Evolutionary conservation across 2,329 filamentous ascomycete genomes (phyloP).

Genomic region (Sclerotinia subarctica): DNA sequence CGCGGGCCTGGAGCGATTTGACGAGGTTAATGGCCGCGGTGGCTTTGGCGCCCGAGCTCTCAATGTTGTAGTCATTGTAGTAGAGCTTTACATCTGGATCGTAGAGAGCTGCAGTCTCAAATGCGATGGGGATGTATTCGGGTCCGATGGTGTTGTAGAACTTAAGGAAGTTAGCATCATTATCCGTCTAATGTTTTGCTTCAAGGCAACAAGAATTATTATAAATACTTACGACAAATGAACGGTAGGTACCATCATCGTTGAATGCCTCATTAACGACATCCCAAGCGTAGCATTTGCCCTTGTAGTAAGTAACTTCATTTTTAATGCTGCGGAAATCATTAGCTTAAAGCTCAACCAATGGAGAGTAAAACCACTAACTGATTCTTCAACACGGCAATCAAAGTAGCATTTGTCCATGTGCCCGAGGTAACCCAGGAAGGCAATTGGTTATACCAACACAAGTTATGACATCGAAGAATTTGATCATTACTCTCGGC

Average conservation of each 20-base stretch:
- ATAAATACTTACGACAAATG: conserved; percentile 49
- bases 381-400: conserved; percentile 55
- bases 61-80: conserved; percentile 61
- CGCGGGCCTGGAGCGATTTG: conserved; percentile 46
- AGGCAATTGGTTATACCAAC: conserved; percentile 52
- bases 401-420: conserved; percentile 59
- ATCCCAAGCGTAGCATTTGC: conserved; percentile 62
- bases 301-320: conserved; percentile 57
- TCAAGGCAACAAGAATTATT: conserved; percentile 39
- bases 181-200: background rate
- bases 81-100: conserved; percentile 36
- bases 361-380: background rate
- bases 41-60: conserved; percentile 50
- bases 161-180: background rate
- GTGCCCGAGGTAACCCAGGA: conserved; percentile 49
- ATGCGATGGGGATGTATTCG: conserved; percentile 46
- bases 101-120: conserved; percentile 32
- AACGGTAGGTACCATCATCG: conserved; percentile 54
- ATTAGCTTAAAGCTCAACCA: background rate
- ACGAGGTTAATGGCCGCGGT: conserved; percentile 45
- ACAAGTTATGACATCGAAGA: conserved; percentile 59
- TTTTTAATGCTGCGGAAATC: conserved; percentile 46
- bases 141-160: conserved; percentile 43
- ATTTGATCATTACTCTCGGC: conserved; percentile 50
- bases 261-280: conserved; percentile 64